A percentile compares a stretch with the other conserved stretches of the same genome.
Conservation (phyloP, 352 stramenopile species). For the Phytophthora hibernalis region DNA sequence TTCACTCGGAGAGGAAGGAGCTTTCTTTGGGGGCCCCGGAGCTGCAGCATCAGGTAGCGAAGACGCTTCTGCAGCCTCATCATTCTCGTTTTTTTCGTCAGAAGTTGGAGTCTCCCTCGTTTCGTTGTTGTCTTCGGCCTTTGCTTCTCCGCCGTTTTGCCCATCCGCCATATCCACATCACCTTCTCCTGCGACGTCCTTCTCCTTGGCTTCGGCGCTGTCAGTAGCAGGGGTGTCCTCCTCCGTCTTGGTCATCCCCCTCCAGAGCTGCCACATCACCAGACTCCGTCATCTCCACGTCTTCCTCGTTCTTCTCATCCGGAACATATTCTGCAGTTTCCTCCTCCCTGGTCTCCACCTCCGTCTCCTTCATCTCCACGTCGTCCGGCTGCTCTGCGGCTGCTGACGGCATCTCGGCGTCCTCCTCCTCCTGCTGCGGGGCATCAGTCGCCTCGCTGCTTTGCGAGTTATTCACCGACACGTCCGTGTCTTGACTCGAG, state of each 20-base stretch:
- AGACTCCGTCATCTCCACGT: constrained; percentile 4
- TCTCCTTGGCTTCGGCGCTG: neutral
- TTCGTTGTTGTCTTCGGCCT: constrained; percentile 8
- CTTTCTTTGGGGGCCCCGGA: neutral
- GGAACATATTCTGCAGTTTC: neutral
- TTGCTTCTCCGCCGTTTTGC: constrained; percentile 11
- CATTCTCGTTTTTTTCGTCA: neutral
- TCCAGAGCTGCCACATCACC: constrained; percentile 5
- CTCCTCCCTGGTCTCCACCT: neutral
- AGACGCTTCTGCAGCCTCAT: neutral
- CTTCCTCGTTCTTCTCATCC: neutral
- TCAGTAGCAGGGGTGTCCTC: constrained; percentile 5
- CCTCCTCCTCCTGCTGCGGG: constrained; percentile 17
- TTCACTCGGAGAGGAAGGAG: neutral
- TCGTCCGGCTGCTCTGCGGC: constrained; percentile 6
- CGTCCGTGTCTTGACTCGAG: constrained; percentile 24
- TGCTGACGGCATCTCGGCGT: constrained; percentile 9
- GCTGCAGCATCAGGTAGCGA: neutral
- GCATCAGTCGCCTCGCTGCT: constrained; percentile 11
- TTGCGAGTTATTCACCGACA: constrained; percentile 15
- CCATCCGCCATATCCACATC: constrained; percentile 25
- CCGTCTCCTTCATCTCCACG: constrained; percentile 26
- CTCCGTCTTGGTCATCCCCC: constrained; percentile 6
- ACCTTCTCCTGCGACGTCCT: neutral
- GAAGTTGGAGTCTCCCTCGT: neutral